Conservation (phyloP, 148 eudicot species). For the Chenopodium quinoa region DNA sequence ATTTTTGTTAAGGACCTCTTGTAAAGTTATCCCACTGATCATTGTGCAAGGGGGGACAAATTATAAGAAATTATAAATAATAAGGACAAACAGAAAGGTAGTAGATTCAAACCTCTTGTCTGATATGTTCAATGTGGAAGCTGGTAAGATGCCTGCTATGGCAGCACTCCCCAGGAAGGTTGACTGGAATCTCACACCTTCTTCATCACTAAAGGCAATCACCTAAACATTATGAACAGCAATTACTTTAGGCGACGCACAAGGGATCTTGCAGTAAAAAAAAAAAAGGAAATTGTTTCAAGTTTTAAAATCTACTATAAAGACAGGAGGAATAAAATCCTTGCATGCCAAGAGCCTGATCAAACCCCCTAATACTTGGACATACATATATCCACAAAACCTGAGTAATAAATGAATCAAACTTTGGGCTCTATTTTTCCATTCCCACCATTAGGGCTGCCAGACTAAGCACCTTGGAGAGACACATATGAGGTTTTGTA, state of each 20-base stretch:
- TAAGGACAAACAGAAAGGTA: constrained; percentile 3
- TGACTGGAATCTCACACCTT: constrained; percentile 96
- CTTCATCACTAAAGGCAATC: constrained; percentile 97
- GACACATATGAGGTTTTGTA: not conserved
- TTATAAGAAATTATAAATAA: not conserved
- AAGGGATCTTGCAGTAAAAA: not conserved
- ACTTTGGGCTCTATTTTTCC: not conserved
- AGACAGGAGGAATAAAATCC: not conserved
- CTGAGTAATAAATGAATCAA: not conserved
- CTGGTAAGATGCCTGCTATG: constrained; percentile 75
- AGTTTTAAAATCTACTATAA: not conserved
- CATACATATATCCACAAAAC: not conserved
- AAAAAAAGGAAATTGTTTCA: not conserved
- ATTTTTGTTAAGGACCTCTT: constrained; percentile 60
- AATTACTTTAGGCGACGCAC: not conserved
- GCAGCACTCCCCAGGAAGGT: constrained; percentile 98
- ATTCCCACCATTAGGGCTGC: not conserved
- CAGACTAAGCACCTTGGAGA: not conserved
- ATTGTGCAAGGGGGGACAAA: constrained; percentile 15
- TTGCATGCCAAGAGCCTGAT: not conserved
- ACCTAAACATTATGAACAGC: constrained; percentile 43
- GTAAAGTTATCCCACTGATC: constrained; percentile 78
- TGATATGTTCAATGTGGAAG: constrained; percentile 56
- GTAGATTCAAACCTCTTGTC: constrained; percentile 68
- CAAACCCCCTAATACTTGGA: not conserved